These are phyloP conservation scores for Setaria viridis DNA, from an alignment of 202 grass and related monocot genomes.

Conservation along the genomic window DNA sequence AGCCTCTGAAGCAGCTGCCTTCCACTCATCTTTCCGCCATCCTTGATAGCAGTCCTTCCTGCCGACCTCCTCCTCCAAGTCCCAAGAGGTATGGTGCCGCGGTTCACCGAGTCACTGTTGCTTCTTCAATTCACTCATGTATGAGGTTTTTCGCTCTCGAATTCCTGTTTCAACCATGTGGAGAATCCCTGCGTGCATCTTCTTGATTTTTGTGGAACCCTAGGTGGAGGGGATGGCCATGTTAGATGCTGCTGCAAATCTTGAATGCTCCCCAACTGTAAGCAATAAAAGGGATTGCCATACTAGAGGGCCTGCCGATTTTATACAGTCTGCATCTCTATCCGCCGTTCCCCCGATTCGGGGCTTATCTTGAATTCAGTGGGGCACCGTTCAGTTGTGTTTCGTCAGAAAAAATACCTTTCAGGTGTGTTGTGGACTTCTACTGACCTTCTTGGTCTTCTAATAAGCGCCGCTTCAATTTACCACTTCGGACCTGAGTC, in stretches of 20 bases:
- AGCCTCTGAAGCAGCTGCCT: neutral
- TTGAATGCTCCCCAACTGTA: slow-evolving; percentile 40
- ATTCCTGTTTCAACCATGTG: slow-evolving; percentile 26
- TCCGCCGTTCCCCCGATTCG: neutral
- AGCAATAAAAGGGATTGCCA: slow-evolving; percentile 9
- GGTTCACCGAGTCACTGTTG: neutral
- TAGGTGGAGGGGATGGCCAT: slow-evolving; percentile 25
- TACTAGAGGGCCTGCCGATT: neutral
- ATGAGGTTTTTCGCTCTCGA: neutral
- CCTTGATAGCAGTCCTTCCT: slow-evolving; percentile 1
- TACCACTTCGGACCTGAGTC: neutral
- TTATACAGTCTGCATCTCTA: neutral
- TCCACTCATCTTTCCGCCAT: neutral
- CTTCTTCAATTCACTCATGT: slow-evolving; percentile 28
- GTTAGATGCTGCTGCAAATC: slow-evolving; percentile 32
- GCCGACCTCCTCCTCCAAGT: neutral
- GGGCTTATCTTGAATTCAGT: slow-evolving; percentile 15
- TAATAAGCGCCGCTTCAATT: neutral
- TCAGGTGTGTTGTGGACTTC: neutral
- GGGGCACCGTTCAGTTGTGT: neutral
- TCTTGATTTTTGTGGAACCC: slow-evolving; percentile 28
- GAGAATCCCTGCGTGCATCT: neutral
- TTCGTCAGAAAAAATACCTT: slow-evolving; percentile 4
- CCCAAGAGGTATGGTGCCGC: slow-evolving; percentile 42
- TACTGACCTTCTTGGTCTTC: neutral